phyloP scores from a whole-genome alignment of 2,329 filamentous ascomycete species.

The Dichotomopilus funicola region DNA sequence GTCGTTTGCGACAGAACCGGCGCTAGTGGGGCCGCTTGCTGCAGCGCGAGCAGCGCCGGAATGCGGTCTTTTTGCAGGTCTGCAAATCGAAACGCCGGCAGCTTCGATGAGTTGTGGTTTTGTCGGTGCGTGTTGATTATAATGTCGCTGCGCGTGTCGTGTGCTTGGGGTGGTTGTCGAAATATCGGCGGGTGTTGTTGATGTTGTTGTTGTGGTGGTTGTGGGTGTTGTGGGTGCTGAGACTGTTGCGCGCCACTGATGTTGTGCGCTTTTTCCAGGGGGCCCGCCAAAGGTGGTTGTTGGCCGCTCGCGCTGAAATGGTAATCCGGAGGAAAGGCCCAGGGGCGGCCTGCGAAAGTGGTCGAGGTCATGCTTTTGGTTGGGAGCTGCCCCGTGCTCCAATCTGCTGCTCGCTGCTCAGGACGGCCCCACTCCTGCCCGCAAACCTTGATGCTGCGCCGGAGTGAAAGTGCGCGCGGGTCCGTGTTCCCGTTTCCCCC shows the following conservation, averaged over 20 bases:
- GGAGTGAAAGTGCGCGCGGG: constrained; percentile 5
- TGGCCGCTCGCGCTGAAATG: constrained; percentile 11
- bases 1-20: constrained; percentile 32
- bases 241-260: constrained; percentile 3
- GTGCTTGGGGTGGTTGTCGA: no score
- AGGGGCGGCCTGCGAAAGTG: constrained; percentile 16
- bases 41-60: constrained; percentile 27
- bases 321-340: neutral
- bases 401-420: neutral
- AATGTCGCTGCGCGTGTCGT: constrained; percentile 13
- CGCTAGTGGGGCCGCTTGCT: constrained; percentile 35
- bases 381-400: constrained; percentile 8
- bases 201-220: constrained; percentile 10
- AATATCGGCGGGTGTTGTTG: neutral
- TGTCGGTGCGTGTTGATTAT: constrained; percentile 43
- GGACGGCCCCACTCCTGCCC: constrained; percentile 11
- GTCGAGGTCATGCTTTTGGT: constrained; percentile 21
- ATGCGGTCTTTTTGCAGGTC: constrained; percentile 38
- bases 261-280: constrained; percentile 1
- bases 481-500: neutral
- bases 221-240: constrained; percentile 3
- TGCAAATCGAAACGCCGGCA: constrained; percentile 49
- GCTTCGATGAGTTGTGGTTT: constrained; percentile 48
- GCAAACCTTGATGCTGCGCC: constrained; percentile 1
- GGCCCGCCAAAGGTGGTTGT: neutral